Evolutionary conservation across 306 rosid genomes (phyloP).

Genomic region (Gleditsia sinensis): DNA sequence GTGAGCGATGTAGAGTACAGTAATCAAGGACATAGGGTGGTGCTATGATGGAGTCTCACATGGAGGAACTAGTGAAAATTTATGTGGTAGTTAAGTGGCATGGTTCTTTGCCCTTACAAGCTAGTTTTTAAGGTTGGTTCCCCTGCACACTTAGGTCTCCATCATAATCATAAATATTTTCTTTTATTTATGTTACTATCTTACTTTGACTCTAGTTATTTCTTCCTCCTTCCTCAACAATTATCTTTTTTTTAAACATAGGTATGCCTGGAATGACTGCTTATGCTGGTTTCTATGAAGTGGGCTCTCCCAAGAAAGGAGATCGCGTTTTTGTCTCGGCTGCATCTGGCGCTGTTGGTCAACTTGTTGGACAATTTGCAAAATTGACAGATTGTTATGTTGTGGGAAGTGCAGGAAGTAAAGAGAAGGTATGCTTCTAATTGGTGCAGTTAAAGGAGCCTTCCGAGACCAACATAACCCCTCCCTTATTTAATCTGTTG

Average conservation of each 20-base stretch:
- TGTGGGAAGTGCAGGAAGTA: constrained; percentile 39
- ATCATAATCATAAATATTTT: too few relatives aligned
- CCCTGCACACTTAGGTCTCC: too few relatives aligned
- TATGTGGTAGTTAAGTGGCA: too few relatives aligned
- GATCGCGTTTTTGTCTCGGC: background rate
- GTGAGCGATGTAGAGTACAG: too few relatives aligned
- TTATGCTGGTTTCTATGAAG: background rate
- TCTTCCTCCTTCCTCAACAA: background rate
- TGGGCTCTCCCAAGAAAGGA: background rate
- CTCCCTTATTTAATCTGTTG: background rate
- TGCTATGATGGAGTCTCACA: too few relatives aligned
- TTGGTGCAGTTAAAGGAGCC: background rate
- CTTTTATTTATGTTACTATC: background rate
- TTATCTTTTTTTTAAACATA: background rate
- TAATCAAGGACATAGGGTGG: too few relatives aligned
- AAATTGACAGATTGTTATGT: constrained; percentile 28
- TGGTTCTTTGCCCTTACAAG: too few relatives aligned
- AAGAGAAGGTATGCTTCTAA: constrained; percentile 24
- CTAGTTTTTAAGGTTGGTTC: too few relatives aligned
- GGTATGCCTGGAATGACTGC: constrained; percentile 37
- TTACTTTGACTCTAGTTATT: too few relatives aligned
- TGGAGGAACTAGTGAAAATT: too few relatives aligned
- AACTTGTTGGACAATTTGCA: constrained; percentile 3
- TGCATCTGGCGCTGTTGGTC: background rate
- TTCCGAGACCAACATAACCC: background rate